Evolutionary conservation across 2,329 filamentous ascomycete genomes (phyloP).

Genomic region (Pyricularia sp.): DNA sequence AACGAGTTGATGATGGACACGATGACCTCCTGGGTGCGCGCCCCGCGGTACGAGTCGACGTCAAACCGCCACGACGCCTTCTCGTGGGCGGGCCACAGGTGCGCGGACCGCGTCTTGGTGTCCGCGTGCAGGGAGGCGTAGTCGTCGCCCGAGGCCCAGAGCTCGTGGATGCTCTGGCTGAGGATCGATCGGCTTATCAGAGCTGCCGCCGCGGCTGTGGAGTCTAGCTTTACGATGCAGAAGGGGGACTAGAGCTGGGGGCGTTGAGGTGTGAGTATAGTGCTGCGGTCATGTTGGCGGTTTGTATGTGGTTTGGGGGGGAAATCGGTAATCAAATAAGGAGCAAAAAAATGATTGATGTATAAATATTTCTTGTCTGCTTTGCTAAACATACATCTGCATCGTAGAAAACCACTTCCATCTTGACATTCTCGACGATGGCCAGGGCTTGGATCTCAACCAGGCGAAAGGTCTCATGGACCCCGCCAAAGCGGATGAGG

Average conservation of each 20-base stretch:
- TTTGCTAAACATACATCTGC: constrained; percentile 49
- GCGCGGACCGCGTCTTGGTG: constrained; percentile 46
- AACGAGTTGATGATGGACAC: constrained; percentile 76
- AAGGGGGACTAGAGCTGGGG: constrained; percentile 62
- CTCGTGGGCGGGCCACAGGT: constrained; percentile 59
- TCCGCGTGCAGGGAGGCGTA: constrained; percentile 61
- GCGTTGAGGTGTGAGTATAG: constrained; percentile 10
- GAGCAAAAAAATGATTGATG: background rate
- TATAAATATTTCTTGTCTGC: background rate
- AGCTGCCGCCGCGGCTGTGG: constrained; percentile 51
- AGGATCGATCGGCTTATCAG: constrained; percentile 73
- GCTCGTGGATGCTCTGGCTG: constrained; percentile 73
- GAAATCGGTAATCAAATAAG: background rate
- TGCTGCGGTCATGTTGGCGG: background rate
- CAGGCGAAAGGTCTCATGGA: constrained; percentile 81
- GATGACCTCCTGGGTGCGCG: constrained; percentile 53
- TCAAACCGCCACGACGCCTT: constrained; percentile 70
- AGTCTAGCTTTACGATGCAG: constrained; percentile 63
- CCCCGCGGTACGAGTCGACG: constrained; percentile 73
- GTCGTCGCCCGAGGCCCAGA: constrained; percentile 68
- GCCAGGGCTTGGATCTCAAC: constrained; percentile 80
- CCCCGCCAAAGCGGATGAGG: constrained; percentile 80
- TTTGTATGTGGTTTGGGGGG: background rate
- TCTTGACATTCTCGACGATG: constrained; percentile 51
- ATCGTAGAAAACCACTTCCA: constrained; percentile 69